Conservation (phyloP, 495 filamentous ascomycete species). For the Penicillium longicatenatum region DNA sequence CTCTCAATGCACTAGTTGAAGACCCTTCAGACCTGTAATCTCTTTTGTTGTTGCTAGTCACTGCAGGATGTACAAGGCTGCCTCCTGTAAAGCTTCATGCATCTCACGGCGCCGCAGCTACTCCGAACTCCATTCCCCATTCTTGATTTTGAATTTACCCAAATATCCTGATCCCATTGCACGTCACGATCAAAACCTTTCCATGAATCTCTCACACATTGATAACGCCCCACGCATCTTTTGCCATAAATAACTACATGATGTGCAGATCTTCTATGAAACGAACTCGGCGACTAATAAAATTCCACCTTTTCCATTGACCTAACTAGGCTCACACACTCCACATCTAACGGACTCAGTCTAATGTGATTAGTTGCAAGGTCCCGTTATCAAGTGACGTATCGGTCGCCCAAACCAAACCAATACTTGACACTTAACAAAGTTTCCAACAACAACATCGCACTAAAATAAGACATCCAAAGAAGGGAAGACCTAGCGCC, state of each 20-base stretch:
- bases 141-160: too few relatives aligned
- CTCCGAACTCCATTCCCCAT: too few relatives aligned
- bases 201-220: not conserved
- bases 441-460: not conserved
- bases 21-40: not conserved
- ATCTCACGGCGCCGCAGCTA: too few relatives aligned
- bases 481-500: not conserved
- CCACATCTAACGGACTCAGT: not conserved
- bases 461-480: not conserved
- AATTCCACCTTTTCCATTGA: not conserved
- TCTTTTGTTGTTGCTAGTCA: too few relatives aligned
- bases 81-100: too few relatives aligned
- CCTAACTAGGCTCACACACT: not conserved
- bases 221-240: not conserved
- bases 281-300: too few relatives aligned
- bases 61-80: too few relatives aligned
- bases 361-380: not conserved
- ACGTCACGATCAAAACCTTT: too few relatives aligned
- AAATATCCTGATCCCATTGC: too few relatives aligned
- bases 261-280: not conserved
- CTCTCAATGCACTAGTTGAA: not conserved
- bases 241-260: not conserved
- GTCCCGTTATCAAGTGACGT: not conserved
- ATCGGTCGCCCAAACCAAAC: not conserved
- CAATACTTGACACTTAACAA: not conserved